These are phyloP conservation scores for Phytophthora nicotianae DNA, from an alignment of 352 stramenopile genomes.

Conservation along the genomic window DNA sequence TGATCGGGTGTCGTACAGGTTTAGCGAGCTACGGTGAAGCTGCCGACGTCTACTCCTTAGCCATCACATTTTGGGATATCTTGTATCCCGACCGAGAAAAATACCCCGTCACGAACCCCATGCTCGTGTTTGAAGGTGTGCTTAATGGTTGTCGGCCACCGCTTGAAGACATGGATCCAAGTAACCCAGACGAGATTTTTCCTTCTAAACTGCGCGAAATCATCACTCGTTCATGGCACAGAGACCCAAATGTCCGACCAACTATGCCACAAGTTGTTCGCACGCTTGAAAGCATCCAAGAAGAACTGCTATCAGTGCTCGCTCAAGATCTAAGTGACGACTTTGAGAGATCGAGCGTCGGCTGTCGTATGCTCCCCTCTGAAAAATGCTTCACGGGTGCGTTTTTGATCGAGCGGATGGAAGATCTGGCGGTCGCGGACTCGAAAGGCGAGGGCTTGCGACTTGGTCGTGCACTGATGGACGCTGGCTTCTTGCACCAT, in stretches of 20 bases:
- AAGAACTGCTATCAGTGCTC: conserved; percentile 58
- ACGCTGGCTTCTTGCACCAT: conserved; percentile 66
- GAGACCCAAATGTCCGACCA: conserved; percentile 52
- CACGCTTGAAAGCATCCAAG: conserved; percentile 61
- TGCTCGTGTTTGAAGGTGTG: conserved; percentile 59
- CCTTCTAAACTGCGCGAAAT: conserved; percentile 59
- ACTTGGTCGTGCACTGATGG: conserved; percentile 63
- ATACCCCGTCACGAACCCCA: conserved; percentile 47
- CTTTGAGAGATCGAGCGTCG: conserved; percentile 29
- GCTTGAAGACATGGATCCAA: conserved; percentile 33
- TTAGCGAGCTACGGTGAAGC: conserved; percentile 61
- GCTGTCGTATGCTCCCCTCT: conserved; percentile 8
- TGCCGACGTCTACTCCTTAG: conserved; percentile 76
- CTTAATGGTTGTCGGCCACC: conserved; percentile 50
- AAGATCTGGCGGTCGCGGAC: conserved; percentile 36
- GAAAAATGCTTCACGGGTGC: conserved; percentile 43
- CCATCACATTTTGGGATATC: conserved; percentile 80
- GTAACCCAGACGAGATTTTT: conserved; percentile 20
- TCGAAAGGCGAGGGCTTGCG: conserved; percentile 41
- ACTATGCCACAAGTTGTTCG: conserved; percentile 52
- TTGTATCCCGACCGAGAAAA: conserved; percentile 54
- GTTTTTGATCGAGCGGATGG: conserved; percentile 41
- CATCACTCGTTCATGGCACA: conserved; percentile 61
- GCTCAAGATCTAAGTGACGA: conserved; percentile 54
- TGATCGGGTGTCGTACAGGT: conserved; percentile 58